Conservation (phyloP, 2,329 filamentous ascomycete genomes). For the Fusarium praegraminearum region DNA sequence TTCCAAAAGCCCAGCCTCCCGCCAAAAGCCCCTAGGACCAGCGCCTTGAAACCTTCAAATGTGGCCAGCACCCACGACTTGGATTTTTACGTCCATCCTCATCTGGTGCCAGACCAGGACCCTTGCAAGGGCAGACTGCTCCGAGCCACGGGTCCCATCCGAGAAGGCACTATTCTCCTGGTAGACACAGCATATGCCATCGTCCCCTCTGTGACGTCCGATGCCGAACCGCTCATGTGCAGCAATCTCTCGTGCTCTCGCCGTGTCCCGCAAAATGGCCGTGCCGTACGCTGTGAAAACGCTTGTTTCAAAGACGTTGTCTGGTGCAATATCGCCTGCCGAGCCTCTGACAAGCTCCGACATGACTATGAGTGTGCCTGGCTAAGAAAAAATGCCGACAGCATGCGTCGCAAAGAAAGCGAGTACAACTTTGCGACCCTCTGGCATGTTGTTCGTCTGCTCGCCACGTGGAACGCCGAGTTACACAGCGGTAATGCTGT, state of each 20-base stretch:
- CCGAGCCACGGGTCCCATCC: conserved; percentile 39
- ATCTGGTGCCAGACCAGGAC: conserved; percentile 42
- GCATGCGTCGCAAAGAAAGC: conserved; percentile 34
- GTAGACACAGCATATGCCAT: conserved; percentile 48
- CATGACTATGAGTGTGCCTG: conserved; percentile 48
- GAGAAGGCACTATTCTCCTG: conserved; percentile 46
- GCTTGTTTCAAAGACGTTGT: conserved; percentile 44
- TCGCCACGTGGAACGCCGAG: conserved; percentile 45
- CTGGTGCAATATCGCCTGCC: conserved; percentile 46
- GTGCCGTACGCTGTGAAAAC: conserved; percentile 30
- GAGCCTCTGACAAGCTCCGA: conserved; percentile 32
- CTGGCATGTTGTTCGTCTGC: conserved; percentile 48
- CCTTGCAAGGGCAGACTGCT: conserved; percentile 46
- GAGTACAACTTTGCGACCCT: conserved; percentile 48
- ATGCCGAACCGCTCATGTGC: conserved; percentile 41
- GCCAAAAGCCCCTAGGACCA: conserved; percentile 23
- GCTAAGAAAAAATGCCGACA: conserved; percentile 37
- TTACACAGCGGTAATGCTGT: conserved; percentile 1
- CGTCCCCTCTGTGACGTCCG: conserved; percentile 42
- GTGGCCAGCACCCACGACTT: conserved; percentile 27
- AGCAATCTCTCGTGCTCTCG: conserved; percentile 47
- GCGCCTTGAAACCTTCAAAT: conserved; percentile 21
- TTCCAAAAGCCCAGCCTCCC: conserved; percentile 30
- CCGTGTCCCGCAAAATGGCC: conserved; percentile 27
- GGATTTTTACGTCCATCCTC: conserved; percentile 43